Evolutionary conservation across 495 filamentous ascomycete genomes (phyloP).

Genomic region (Podospora sp.): DNA sequence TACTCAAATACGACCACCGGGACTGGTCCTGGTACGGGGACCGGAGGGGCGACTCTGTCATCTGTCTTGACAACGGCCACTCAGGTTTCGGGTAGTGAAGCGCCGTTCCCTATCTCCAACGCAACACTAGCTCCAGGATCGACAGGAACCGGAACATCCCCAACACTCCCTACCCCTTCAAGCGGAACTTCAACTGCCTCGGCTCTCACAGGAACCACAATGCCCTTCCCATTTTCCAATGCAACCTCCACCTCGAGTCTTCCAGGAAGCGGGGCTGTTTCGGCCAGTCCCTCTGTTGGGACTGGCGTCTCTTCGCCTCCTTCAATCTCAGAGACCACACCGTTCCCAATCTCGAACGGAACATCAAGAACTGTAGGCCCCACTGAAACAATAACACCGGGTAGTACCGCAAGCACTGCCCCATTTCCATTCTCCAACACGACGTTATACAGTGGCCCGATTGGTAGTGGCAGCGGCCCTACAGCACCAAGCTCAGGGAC

Average conservation of each 20-base stretch:
- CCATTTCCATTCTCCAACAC: constrained; percentile 16
- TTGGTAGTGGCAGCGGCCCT: neutral
- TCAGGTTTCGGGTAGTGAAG: too few species aligned
- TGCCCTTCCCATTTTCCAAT: constrained; percentile 8
- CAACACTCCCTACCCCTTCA: too few species aligned
- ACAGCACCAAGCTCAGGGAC: neutral
- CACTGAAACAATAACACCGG: neutral
- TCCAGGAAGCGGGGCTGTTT: neutral
- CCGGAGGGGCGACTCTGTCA: too few species aligned
- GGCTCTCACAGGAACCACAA: neutral
- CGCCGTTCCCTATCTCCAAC: too few species aligned
- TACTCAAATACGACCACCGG: too few species aligned
- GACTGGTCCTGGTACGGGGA: too few species aligned
- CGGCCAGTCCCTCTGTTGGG: neutral
- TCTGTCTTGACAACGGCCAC: too few species aligned
- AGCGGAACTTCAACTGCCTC: too few species aligned
- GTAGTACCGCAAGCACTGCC: neutral
- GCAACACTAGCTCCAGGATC: too few species aligned
- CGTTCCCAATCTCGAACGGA: neutral
- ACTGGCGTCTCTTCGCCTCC: neutral
- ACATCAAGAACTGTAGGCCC: constrained; percentile 16
- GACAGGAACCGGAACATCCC: too few species aligned
- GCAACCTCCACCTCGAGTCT: neutral
- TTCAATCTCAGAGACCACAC: neutral
- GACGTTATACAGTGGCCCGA: constrained; percentile 9